Evolutionary conservation across 2,329 filamentous ascomycete species (phyloP).

Genomic region (Neofusicoccum sp.): DNA sequence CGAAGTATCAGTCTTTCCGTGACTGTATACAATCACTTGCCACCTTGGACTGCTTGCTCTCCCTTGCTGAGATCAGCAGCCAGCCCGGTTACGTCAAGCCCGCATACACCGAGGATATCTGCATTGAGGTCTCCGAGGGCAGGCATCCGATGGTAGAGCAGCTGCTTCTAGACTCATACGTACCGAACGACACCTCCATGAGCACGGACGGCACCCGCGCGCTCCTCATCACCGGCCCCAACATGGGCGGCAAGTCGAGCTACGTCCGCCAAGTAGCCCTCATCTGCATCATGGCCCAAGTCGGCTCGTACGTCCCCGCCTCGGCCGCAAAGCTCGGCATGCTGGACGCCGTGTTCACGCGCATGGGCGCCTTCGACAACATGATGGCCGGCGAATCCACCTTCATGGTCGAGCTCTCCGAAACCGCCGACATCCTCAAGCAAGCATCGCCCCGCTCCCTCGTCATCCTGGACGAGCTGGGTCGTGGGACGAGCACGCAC

Average conservation of each 20-base stretch:
- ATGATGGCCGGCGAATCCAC: conserved; percentile 93
- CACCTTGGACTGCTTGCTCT: conserved; percentile 86
- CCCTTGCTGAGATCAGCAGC: conserved; percentile 78
- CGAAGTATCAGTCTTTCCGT: conserved; percentile 86
- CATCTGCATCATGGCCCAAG: conserved; percentile 90
- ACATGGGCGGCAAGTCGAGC: conserved; percentile 99
- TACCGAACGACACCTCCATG: conserved; percentile 83
- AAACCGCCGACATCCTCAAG: conserved; percentile 89
- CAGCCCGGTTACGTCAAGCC: conserved; percentile 89
- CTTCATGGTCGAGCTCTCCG: conserved; percentile 96
- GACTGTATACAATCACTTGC: conserved; percentile 86
- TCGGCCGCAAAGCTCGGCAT: conserved; percentile 73
- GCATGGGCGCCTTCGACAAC: conserved; percentile 95
- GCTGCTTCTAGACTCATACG: conserved; percentile 80
- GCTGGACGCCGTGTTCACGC: conserved; percentile 88
- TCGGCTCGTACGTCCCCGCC: conserved; percentile 92
- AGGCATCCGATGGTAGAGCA: conserved; percentile 97
- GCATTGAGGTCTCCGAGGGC: conserved; percentile 71
- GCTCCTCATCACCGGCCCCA: conserved; percentile 90
- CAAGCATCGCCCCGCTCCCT: conserved; percentile 81
- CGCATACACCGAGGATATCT: conserved; percentile 64
- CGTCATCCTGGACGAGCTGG: conserved; percentile 92
- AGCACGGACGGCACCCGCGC: conserved; percentile 62
- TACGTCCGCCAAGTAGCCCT: conserved; percentile 93
- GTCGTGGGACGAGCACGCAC: conserved; percentile 89